Evolutionary conservation across 192 early-diverging fungal genomes (phyloP), one percentile per base, ranked within the genome.

Genomic region (Backusella morwellensis): DNA sequence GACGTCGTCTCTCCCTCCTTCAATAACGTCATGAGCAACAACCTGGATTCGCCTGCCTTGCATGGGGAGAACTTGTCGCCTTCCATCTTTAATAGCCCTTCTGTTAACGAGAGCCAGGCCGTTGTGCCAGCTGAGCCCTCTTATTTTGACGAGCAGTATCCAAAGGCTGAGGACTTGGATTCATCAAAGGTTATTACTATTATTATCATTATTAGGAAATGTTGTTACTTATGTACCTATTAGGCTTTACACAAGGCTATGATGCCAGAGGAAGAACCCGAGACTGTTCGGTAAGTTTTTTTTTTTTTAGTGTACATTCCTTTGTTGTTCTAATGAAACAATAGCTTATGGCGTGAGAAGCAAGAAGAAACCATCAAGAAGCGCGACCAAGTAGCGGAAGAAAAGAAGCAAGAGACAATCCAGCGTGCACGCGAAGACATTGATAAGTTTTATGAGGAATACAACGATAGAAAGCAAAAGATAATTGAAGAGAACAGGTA

Each of bases 371-470:
- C 80, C 0, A 85, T 95, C 36, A 82, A 72, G 26, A 84, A 88
- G 36, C 90, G 92, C 69, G 93, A 95, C 78, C 82, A 82, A 32
- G 75, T 67, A 21, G 84, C 89, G 14, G 79, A 85, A 47, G 71
- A 69, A 0, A 88, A 85, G 66, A 89, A 90, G 63, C 85, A 85
- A 68, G 88, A 89, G 70, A 89, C 89, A 1, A 83, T 93, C 6
- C 73, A 84, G 14, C 82, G 86, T 72, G 93, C 93, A 21, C 84
- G 85, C 50, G 86, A 88, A 42, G 86, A 87, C 21, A 90, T 95
- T 76, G 93, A 95, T 77, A 85, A 86, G 75, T 95, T 93, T 79
- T 95, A 95, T 76, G 91, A 91, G 66, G 93, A 93, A 71, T 95
- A 95, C 56, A 95, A 95, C 66, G 89, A 90, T 77, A 92, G 88